These are phyloP conservation scores for Colletotrichum aenigma DNA, from an alignment of 2,329 filamentous ascomycete genomes.

Conservation along the genomic window DNA sequence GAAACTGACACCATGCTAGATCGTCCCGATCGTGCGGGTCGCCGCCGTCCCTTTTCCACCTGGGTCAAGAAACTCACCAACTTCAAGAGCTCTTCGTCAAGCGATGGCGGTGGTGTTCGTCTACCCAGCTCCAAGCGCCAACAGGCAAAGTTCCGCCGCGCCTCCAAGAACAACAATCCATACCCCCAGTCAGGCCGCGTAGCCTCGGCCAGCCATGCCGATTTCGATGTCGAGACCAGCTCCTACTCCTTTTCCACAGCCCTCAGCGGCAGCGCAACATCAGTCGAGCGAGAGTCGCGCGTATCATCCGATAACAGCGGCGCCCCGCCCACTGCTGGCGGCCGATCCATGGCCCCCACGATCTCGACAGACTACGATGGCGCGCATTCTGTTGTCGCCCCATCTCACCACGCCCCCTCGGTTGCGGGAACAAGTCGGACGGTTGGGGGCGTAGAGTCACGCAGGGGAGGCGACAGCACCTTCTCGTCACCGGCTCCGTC, in stretches of 20 bases:
- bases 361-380: constrained; percentile 84
- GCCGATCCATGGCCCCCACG: constrained; percentile 78
- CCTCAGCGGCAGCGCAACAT: constrained; percentile 57
- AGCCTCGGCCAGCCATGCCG: constrained; percentile 30
- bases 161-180: constrained; percentile 81
- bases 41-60: constrained; percentile 85
- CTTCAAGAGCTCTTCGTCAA: constrained; percentile 74
- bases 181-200: constrained; percentile 81
- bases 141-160: constrained; percentile 47
- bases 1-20: constrained; percentile 56
- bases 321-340: constrained; percentile 64
- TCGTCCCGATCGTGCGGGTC: constrained; percentile 63
- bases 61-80: constrained; percentile 95
- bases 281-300: constrained; percentile 62
- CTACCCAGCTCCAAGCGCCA: constrained; percentile 42
- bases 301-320: constrained; percentile 64
- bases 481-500: constrained; percentile 86
- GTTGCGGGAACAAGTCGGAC: constrained; percentile 77
- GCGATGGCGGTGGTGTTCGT: constrained; percentile 40
- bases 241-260: constrained; percentile 61
- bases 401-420: constrained; percentile 73
- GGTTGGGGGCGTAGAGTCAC: constrained; percentile 67
- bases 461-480: constrained; percentile 75
- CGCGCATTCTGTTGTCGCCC: constrained; percentile 73
- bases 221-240: constrained; percentile 35